Percentiles rank a stretch among this genome's conserved stretches.
Evolutionary conservation across 2,329 filamentous ascomycete genomes (phyloP).

Genomic region (Aspergillus tanneri): DNA sequence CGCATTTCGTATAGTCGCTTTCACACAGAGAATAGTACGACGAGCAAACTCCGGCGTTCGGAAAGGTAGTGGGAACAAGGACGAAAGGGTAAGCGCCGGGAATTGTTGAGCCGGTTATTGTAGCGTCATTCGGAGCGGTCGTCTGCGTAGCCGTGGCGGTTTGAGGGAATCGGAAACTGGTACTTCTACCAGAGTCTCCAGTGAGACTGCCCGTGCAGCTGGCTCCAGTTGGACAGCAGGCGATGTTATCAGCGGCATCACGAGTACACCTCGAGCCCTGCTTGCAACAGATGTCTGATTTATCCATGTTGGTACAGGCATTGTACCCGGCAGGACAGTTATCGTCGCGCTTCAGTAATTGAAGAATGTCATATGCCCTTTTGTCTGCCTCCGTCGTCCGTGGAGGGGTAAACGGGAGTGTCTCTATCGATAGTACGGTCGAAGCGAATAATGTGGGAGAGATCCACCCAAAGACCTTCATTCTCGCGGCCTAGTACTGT

Average conservation of each 20-base stretch:
- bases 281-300: conserved; percentile 57
- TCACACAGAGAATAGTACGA: conserved; percentile 56
- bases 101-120: conserved; percentile 44
- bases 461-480: conserved; percentile 36
- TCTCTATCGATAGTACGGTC: conserved; percentile 30
- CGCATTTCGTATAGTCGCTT: conserved; percentile 47
- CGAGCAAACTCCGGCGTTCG: conserved; percentile 52
- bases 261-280: conserved; percentile 54
- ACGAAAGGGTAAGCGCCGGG: conserved; percentile 54
- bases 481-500: conserved; percentile 24
- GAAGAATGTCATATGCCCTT: conserved; percentile 34
- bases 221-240: conserved; percentile 60
- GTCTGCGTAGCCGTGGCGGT: conserved; percentile 31
- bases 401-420: conserved; percentile 31
- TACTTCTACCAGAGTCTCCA: conserved; percentile 23
- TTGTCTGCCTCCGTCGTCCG: conserved; percentile 22
- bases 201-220: conserved; percentile 58
- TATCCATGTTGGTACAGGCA: conserved; percentile 53
- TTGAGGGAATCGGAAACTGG: conserved; percentile 38
- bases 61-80: conserved; percentile 55
- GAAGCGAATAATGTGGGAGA: conserved; percentile 33
- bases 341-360: conserved; percentile 32
- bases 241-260: conserved; percentile 58
- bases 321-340: conserved; percentile 55
- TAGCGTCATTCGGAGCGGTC: conserved; percentile 21